These are phyloP conservation scores for Nakataea oryzae DNA, from an alignment of 2,329 filamentous ascomycete genomes.

Conservation along the genomic window DNA sequence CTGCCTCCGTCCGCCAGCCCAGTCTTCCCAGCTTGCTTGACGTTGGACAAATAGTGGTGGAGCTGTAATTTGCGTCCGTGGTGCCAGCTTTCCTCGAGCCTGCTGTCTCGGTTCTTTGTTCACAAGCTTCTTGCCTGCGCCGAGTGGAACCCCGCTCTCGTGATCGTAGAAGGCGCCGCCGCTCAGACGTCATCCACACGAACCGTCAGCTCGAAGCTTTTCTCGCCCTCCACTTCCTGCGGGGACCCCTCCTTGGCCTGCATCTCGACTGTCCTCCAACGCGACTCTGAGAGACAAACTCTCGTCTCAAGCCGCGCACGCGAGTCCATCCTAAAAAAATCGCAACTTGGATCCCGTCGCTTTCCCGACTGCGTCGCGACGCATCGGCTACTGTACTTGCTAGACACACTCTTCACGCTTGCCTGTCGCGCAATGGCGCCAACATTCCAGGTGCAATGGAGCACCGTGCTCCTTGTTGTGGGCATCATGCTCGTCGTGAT, in stretches of 20 bases:
- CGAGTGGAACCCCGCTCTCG: background rate
- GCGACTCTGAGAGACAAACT: background rate
- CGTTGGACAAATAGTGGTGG: background rate
- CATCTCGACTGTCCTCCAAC: background rate
- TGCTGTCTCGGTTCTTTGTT: background rate
- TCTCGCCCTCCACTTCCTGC: background rate
- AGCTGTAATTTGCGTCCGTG: background rate
- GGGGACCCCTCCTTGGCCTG: background rate
- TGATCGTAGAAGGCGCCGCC: background rate
- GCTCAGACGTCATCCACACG: background rate
- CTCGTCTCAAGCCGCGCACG: background rate
- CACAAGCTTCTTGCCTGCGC: background rate
- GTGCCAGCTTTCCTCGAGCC: background rate
- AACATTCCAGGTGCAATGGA: slow-evolving; percentile 23
- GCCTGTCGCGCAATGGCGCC: background rate
- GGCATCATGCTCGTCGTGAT: slow-evolving; percentile 45
- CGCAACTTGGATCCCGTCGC: background rate
- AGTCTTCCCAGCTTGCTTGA: background rate
- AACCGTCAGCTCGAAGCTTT: background rate
- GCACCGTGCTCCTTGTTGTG: slow-evolving; percentile 40
- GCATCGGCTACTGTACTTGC: background rate
- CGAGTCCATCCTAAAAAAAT: background rate
- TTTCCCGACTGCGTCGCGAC: background rate
- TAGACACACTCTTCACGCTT: background rate
- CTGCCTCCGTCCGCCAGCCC: no score